phyloP scores from a whole-genome alignment of 306 rosid species.

The Crataegus laevigata region DNA sequence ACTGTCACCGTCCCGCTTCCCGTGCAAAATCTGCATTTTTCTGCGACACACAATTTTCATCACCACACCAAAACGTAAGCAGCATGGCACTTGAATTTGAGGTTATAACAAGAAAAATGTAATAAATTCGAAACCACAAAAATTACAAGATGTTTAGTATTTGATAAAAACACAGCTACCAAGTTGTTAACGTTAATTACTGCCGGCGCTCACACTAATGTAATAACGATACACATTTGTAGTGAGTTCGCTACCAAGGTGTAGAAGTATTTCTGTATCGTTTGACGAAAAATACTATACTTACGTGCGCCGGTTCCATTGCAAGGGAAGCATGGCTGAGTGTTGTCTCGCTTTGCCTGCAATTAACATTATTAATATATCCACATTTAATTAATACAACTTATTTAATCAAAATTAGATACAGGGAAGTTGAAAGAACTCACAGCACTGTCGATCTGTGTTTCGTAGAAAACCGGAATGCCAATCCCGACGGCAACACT shows the following conservation, averaged over 20 bases:
- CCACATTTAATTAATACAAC: not conserved
- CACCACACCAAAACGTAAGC: not conserved
- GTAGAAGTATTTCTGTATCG: no score
- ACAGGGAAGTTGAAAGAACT: constrained; percentile 13
- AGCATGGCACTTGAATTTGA: not conserved
- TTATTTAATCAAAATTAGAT: not conserved
- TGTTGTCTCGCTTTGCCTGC: constrained; percentile 87
- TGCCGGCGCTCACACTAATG: no score
- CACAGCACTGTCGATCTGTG: constrained; percentile 85
- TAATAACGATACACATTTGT: no score
- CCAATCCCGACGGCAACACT: constrained; percentile 85
- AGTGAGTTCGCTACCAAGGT: no score
- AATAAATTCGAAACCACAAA: no score
- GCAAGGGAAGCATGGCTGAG: constrained; percentile 95
- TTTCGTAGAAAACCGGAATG: constrained; percentile 79
- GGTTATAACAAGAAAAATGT: no score
- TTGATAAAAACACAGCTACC: no score
- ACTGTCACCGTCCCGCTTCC: constrained; percentile 69
- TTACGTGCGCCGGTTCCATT: constrained; percentile 92
- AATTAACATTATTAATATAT: constrained; percentile 1
- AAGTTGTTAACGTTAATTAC: no score
- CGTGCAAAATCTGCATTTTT: constrained; percentile 83
- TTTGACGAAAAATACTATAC: constrained; percentile 4
- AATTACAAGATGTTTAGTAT: no score
- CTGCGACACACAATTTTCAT: constrained; percentile 25